phyloP scores from a whole-genome alignment of 495 filamentous ascomycete species.

The Astrothelium subdiscretum region DNA sequence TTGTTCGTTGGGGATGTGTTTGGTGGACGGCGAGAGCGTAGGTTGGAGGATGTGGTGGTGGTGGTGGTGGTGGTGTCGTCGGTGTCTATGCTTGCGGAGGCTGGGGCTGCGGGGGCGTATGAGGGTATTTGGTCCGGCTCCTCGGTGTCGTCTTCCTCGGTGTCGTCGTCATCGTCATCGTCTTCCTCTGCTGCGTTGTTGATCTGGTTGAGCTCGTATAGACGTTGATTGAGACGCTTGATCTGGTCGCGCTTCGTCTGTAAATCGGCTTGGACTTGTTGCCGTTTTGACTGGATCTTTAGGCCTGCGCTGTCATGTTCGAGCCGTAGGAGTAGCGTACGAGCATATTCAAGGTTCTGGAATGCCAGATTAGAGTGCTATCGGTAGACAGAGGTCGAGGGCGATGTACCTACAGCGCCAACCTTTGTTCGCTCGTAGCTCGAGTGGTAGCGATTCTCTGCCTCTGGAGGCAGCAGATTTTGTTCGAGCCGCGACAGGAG shows the following conservation, averaged over 20 bases:
- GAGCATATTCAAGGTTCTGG: slow-evolving; percentile 73
- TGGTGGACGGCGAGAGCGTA: slow-evolving; percentile 23
- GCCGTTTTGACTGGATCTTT: slow-evolving; percentile 52
- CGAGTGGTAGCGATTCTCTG: slow-evolving; percentile 49
- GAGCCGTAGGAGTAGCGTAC: slow-evolving; percentile 58
- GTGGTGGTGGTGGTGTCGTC: slow-evolving; percentile 8
- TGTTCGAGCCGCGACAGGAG: slow-evolving; percentile 64
- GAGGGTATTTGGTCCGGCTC: slow-evolving; percentile 6
- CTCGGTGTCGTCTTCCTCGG: slow-evolving; percentile 10
- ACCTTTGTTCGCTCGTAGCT: slow-evolving; percentile 62
- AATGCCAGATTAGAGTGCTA: background rate
- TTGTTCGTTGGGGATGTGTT: slow-evolving; percentile 8
- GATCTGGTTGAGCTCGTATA: slow-evolving; percentile 44
- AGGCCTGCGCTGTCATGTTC: slow-evolving; percentile 59
- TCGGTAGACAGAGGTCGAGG: background rate
- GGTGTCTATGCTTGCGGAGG: slow-evolving; percentile 18
- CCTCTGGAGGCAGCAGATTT: slow-evolving; percentile 54
- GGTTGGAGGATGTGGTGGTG: slow-evolving; percentile 14
- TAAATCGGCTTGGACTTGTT: slow-evolving; percentile 57
- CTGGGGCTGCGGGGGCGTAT: slow-evolving; percentile 23
- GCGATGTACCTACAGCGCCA: slow-evolving; percentile 40
- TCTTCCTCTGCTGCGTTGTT: slow-evolving; percentile 15
- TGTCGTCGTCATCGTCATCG: slow-evolving; percentile 14
- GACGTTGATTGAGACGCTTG: slow-evolving; percentile 26
- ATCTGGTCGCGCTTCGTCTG: slow-evolving; percentile 46